Base-by-base conservation (phyloP, 768 basidiomycete species). In the Dacryopinax primogenitus region DNA sequence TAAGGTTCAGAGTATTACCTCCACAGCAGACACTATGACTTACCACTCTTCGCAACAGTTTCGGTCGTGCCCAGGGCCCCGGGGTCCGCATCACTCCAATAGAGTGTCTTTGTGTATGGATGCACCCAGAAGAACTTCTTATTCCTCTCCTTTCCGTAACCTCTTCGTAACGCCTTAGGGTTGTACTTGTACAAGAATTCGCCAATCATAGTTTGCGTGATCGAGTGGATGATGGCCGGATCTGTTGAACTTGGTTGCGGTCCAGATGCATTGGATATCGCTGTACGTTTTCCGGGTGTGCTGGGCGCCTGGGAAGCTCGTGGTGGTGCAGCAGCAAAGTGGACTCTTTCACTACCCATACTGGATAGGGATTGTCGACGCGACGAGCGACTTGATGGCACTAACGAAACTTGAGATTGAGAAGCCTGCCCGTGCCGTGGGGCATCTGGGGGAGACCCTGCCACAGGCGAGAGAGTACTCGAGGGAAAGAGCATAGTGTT, bases 121-220 rank as follows among this genome's bases (percentile, higher is more conserved):
- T 98, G 95, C n/a, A 99, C 86, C 96, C 96, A 99, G 82, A 98
- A 96, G 84, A 93, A 99, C 36, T 96, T 82, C 74, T 85, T 86
- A 76, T 99, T 96, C 63, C 94, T 79, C 73, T 84, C 86, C 74
- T 92, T 88, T 23, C 90, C 90, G 73, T 92, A 83, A 13, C 92
- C 93, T 75, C 90, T 94, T 26, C 93, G 92, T 71, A 98, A 84
- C 18, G 89, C 77, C 65, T 84, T 83, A 63, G 95, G 82, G 9
- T 95, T 97, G 76, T 99, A 97, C 80, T 98, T 98, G 82, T 90
- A 91, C 78, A 99, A 75, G 77, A 93, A 97, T 79, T 98, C 95
- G 62, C 96, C 95, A 69, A 98, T 98, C 96, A 99, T 99, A 26
- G 94, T 96, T 79, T 98, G 95, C 16, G 96, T 99, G 70, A 98